Evolutionary conservation across 768 basidiomycete genomes (phyloP).

Genomic region (Leccinum aurantiacum): DNA sequence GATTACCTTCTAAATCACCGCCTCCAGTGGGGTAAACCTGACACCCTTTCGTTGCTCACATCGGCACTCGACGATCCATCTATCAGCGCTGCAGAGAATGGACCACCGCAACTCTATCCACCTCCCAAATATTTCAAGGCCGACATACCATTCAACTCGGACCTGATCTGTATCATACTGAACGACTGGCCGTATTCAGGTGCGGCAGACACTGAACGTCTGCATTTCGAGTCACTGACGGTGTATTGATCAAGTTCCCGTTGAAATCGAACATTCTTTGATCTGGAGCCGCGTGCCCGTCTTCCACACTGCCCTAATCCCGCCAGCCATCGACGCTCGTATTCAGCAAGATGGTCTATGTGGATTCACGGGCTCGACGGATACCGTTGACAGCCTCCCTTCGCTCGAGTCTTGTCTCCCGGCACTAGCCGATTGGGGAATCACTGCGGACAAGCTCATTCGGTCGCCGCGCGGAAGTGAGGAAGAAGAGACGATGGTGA

Average conservation of each 20-base stretch:
- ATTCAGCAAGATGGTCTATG: slow-evolving; percentile 76
- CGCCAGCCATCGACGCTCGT: slow-evolving; percentile 50
- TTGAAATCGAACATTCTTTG: slow-evolving; percentile 69
- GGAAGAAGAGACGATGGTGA: slow-evolving; percentile 53
- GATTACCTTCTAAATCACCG: slow-evolving; percentile 69
- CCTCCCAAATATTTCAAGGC: slow-evolving; percentile 63
- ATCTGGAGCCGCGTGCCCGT: slow-evolving; percentile 79
- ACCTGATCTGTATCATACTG: slow-evolving; percentile 66
- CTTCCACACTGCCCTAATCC: slow-evolving; percentile 58
- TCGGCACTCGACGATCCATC: slow-evolving; percentile 47
- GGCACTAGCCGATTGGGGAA: slow-evolving; percentile 67
- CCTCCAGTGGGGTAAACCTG: slow-evolving; percentile 74
- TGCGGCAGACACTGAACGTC: slow-evolving; percentile 27
- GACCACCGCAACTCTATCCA: neutral
- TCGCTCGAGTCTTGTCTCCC: slow-evolving; percentile 56
- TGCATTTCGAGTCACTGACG: neutral
- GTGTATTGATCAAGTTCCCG: slow-evolving; percentile 48
- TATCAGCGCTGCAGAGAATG: slow-evolving; percentile 18
- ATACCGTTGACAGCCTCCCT: slow-evolving; percentile 60
- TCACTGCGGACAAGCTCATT: slow-evolving; percentile 61
- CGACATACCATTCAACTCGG: slow-evolving; percentile 47
- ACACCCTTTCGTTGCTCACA: slow-evolving; percentile 58
- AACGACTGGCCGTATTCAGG: slow-evolving; percentile 93
- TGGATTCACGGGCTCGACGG: slow-evolving; percentile 70
- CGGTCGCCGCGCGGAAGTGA: slow-evolving; percentile 49